Conservation (phyloP, 768 basidiomycete genomes). For the Megacollybia marginata region DNA sequence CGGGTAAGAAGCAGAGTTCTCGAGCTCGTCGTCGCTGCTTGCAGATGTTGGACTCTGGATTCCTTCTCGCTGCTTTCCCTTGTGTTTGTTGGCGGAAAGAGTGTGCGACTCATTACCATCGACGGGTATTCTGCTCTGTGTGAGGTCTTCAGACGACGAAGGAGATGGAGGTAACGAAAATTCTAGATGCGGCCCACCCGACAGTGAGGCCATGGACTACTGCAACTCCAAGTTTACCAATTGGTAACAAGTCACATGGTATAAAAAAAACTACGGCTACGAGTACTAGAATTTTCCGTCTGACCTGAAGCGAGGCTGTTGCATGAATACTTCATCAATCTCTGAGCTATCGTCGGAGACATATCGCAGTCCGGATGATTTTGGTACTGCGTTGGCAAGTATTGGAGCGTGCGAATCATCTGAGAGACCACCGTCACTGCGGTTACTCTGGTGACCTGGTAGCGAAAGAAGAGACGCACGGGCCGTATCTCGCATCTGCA, state of each 20-base stretch:
- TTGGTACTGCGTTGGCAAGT: constrained; percentile 37
- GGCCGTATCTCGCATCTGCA: constrained; percentile 73
- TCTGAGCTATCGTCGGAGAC: constrained; percentile 43
- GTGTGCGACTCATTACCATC: constrained; percentile 7
- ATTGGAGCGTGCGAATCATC: constrained; percentile 55
- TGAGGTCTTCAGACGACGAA: constrained; percentile 39
- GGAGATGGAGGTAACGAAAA: constrained; percentile 24
- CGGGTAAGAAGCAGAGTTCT: constrained; percentile 41
- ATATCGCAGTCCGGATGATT: constrained; percentile 50
- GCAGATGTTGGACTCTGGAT: too few species aligned
- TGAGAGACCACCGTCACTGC: constrained; percentile 38
- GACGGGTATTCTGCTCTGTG: constrained; percentile 23
- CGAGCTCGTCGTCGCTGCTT: constrained; percentile 8
- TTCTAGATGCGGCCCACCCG: neutral
- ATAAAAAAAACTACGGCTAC: neutral
- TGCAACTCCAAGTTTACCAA: too few species aligned
- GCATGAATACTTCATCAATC: constrained; percentile 42
- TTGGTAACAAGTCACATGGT: too few species aligned
- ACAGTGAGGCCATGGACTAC: constrained; percentile 1
- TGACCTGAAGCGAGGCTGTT: constrained; percentile 18
- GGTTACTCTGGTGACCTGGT: constrained; percentile 38
- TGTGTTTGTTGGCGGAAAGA: constrained; percentile 16
- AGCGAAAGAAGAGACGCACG: constrained; percentile 58
- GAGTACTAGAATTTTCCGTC: constrained; percentile 30
- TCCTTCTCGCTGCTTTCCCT: constrained; percentile 20